Evolutionary conservation across 2,329 filamentous ascomycete genomes (phyloP), one percentile per base, ranked within the genome.

Genomic region (Daldinia sp.): DNA sequence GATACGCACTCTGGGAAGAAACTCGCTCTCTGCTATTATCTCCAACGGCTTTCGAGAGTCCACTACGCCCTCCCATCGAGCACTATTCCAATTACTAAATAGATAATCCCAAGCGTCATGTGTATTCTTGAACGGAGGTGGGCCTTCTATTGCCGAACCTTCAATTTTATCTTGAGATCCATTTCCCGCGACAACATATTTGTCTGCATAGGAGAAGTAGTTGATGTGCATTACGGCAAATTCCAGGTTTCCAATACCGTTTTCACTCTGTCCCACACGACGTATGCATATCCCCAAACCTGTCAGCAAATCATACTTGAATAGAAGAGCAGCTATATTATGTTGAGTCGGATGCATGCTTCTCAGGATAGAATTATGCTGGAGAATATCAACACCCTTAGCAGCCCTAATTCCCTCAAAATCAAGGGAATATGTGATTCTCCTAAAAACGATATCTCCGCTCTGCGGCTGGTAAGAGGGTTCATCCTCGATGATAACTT

Each of bases 361-460:
- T 21, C 53, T 48, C 2, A 65, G 53, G 11, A 29, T 37, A 37
- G 34, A 37, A 15, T 9, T 17, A 15, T 1, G 2, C n/a, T 37
- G 34, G 3, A 45, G 30, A 1, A 49, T 56, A 19, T 57, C 41
- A 23, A 62, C 15, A 7, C 4, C 32, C 3, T 54, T 15, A 8
- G 13, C 11, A 15, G 25, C 11, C 13, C 21, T 3, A 37, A 30
- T 34, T 17, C 11, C 27, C 13, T 17, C 7, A 17, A 56, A 48
- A 1, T 25, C 15, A 10, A 56, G 21, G 15, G 37, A 30, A 4
- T 49, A 45, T 1, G 56, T 10, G n/a, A 65, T 49, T 4, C 63
- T 51, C 10, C 63, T 56, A 3, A 65, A n/a, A 4, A 65, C 19
- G 39, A 65, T 59, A 30, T 65, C 63, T 17, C 62, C 50, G 2